Evolutionary conservation across 768 basidiomycete genomes (phyloP), one percentile per base, ranked within the genome.

Genomic region (Saitozyma sp.): DNA sequence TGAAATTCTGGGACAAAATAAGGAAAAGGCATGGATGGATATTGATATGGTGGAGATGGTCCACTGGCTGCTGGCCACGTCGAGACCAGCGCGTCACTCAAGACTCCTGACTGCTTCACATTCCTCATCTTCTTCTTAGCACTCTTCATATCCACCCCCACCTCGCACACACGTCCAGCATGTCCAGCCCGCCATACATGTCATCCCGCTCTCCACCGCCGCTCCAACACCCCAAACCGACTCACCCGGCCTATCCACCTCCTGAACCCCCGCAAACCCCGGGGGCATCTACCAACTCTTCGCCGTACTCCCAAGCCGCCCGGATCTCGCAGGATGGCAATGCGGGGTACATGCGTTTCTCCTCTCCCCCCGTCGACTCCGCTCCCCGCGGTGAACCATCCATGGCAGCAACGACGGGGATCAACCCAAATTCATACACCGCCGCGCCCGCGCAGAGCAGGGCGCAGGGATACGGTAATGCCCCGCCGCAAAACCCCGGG

Each of bases 221-320:
- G 6, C 66, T 79, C 1, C 73, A 78, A 59, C 78, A 79, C 52
- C 78, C 78, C 11, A 77, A 77, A 56, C 78, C 78, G 2, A 78
- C 78, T 1, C 78, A 79, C 66, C 75, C 75, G 29, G 75, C 78
- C 13, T 73, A 77, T 50, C 78, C 76, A 46, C 78, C 78, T 20
- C 78, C 78, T 5, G 78, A 79, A 66, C 76, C 71, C 19, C 75
- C 78, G 14, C 65, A 68, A 2, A 77, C 73, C 9, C 73, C 78
- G 11, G 71, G 61, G 6, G 64, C 57, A 39, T 71, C 71, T 6
- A 70, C 69, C 11, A 67, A 77, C 50, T 76, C 76, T 8, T 74
- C 78, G 6, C 75, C 78, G 10, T 79, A 76, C 58, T 74, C 66
- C 14, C 71, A 75, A 59, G 70, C 74, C 6, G 69, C 69, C 37